Evolutionary conservation across 2,329 filamentous ascomycete genomes (phyloP), one percentile per base, ranked within the genome.

Genomic region (Ophiostoma ulmi): DNA sequence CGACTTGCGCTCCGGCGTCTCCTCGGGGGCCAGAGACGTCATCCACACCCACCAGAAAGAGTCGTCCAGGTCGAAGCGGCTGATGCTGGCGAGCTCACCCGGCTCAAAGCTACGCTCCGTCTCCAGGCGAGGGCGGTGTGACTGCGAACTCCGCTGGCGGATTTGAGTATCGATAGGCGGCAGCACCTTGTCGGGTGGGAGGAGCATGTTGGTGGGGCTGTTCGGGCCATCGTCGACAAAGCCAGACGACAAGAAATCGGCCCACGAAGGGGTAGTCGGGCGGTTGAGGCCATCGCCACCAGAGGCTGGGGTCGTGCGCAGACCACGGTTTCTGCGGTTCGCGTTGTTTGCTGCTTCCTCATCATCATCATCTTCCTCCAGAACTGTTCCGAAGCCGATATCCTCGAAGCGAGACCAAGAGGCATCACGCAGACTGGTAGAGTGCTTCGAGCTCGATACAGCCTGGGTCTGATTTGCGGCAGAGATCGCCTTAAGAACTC

Each of bases 31-130:
- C 76, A 99, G 82, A 83, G 94, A 98, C 75, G 89, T 96, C 85
- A 99, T 98, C 95, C 95, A 99, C 4, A 98, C 95, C 94, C 95
- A 98, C 95, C 95, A 99, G 79, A 99, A 99, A 1, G 93, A 91
- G 78, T 98, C 94, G 76, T 99, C 95, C 5, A 99, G 84, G 73
- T 95, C 90, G 71, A 98, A 87, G 52, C 86, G 86, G 35, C 87
- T 91, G 77, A 99, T 97, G 78, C 93, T 98, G 39, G 95, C 95
- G 71, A 99, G 85, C 83, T 99, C 95, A 69, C 93, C 95, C 0
- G 94, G 95, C 74, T 97, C 93, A 0, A 97, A 83, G 58, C 87
- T 83, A 35, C 81, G 80, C 70, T 91, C 88, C 17, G 85, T 85
- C 74, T 93, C 89, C n/a, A 92, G 82, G 72, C 88, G 86, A 63